Evolutionary conservation across 179 eudicot species (phyloP).

Genomic region (Beta lomatogona): DNA sequence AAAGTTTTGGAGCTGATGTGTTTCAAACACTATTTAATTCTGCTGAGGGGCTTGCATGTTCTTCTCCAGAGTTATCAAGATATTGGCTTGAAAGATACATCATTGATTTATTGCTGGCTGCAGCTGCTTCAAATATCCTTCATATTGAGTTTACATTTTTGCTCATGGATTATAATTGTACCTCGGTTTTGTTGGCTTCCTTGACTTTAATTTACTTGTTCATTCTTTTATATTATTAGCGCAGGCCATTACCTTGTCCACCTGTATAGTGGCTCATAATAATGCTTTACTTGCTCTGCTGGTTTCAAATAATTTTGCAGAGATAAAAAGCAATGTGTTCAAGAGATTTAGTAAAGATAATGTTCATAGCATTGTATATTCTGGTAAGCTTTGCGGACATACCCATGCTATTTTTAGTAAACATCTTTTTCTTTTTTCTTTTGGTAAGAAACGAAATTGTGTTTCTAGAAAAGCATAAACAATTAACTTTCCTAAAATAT

Average conservation of each 20-base stretch:
- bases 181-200: constrained; percentile 39
- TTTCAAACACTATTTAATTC: constrained; percentile 79
- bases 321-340: constrained; percentile 96
- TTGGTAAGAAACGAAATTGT: not conserved
- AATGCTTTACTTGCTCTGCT: constrained; percentile 88
- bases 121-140: constrained; percentile 91
- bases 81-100: constrained; percentile 73
- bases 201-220: constrained; percentile 73
- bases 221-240: constrained; percentile 95
- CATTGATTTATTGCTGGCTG: constrained; percentile 67
- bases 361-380: constrained; percentile 83
- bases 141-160: constrained; percentile 14
- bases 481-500: not conserved
- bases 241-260: constrained; percentile 94
- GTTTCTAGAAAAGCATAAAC: not conserved
- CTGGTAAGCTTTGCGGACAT: constrained; percentile 50
- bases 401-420: not conserved
- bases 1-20: constrained; percentile 94
- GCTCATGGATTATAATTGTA: constrained; percentile 10
- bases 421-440: not conserved
- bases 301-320: constrained; percentile 94
- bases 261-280: constrained; percentile 97
- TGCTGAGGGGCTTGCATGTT: constrained; percentile 77
- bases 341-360: constrained; percentile 94
- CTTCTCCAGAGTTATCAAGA: constrained; percentile 62